phyloP scores from a whole-genome alignment of 768 basidiomycete species.

The Pleurotus pulmonarius region DNA sequence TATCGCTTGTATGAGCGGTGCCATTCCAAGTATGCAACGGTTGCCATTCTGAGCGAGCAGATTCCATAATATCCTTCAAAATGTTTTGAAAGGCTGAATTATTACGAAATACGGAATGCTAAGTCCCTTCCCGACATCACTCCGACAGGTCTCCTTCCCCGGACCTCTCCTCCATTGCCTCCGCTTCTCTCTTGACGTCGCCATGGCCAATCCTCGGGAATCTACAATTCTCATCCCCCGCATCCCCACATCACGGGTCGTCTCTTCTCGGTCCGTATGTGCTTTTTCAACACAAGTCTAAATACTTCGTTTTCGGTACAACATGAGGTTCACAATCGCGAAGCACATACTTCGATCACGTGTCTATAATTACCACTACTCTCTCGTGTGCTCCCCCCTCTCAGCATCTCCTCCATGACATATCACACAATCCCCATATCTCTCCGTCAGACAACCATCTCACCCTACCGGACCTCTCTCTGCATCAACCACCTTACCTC shows the following conservation, averaged over 20 bases:
- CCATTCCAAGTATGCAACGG: conserved; percentile 1
- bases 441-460: too few species aligned
- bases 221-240: conserved; percentile 13
- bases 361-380: not conserved
- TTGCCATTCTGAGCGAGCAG: conserved; percentile 1
- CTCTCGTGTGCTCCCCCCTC: too few species aligned
- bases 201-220: conserved; percentile 23
- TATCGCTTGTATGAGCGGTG: conserved; percentile 15
- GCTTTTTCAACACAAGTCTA: conserved; percentile 5
- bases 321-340: not conserved
- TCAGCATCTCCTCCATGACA: too few species aligned
- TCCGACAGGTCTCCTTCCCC: conserved; percentile 17
- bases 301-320: conserved; percentile 3
- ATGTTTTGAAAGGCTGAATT: not conserved
- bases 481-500: too few species aligned
- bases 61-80: not conserved
- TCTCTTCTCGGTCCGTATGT: conserved; percentile 2
- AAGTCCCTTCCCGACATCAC: not conserved
- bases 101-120: not conserved
- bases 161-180: not conserved
- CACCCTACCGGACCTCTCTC: too few species aligned
- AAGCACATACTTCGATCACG: conserved; percentile 2
- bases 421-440: too few species aligned
- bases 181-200: not conserved
- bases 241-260: conserved; percentile 21